A percentile compares a stretch with the other conserved stretches of the same genome.
Evolutionary conservation across 1,284 basidiomycete species (phyloP).

Genomic region (Phellopilus nigrolimitatus): DNA sequence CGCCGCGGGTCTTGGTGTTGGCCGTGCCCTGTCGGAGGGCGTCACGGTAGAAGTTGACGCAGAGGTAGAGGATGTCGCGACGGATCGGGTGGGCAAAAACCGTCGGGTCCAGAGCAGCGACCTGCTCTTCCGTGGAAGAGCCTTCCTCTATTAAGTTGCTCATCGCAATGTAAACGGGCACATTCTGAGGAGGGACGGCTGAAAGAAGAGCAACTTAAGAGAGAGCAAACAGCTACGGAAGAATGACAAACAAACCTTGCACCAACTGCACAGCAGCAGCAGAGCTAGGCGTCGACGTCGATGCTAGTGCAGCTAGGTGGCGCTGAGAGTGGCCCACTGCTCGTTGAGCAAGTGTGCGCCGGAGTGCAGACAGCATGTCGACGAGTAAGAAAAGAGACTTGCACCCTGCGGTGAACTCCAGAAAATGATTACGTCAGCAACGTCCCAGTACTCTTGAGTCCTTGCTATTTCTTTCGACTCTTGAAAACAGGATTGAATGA

Average conservation of each 20-base stretch:
- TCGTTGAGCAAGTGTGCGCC: slow-evolving; percentile 11
- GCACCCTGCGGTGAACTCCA: not conserved
- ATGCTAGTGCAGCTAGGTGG: not conserved
- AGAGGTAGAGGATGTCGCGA: slow-evolving; percentile 89
- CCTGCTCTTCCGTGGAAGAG: slow-evolving; percentile 36
- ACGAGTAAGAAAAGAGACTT: not conserved
- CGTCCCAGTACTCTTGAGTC: too few relatives aligned
- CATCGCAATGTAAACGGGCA: slow-evolving; percentile 47
- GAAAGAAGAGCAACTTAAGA: slow-evolving; percentile 23
- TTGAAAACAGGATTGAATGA: too few relatives aligned
- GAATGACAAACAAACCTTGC: not conserved
- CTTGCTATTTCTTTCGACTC: too few relatives aligned
- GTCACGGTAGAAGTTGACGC: slow-evolving; percentile 87
- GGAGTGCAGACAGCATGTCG: slow-evolving; percentile 12
- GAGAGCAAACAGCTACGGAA: slow-evolving; percentile 30
- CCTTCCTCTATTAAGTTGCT: slow-evolving; percentile 47
- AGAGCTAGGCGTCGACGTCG: not conserved
- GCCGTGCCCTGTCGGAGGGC: slow-evolving; percentile 87
- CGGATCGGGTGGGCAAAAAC: slow-evolving; percentile 88
- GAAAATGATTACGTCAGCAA: too few relatives aligned
- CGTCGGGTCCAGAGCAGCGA: slow-evolving; percentile 74
- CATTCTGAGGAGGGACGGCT: slow-evolving; percentile 16
- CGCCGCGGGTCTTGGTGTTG: slow-evolving; percentile 85
- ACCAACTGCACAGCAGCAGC: too few relatives aligned
- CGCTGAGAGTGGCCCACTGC: not conserved